Evolutionary conservation across 2,329 filamentous ascomycete genomes (phyloP).

Genomic region (Ophiostoma triangulosporum): DNA sequence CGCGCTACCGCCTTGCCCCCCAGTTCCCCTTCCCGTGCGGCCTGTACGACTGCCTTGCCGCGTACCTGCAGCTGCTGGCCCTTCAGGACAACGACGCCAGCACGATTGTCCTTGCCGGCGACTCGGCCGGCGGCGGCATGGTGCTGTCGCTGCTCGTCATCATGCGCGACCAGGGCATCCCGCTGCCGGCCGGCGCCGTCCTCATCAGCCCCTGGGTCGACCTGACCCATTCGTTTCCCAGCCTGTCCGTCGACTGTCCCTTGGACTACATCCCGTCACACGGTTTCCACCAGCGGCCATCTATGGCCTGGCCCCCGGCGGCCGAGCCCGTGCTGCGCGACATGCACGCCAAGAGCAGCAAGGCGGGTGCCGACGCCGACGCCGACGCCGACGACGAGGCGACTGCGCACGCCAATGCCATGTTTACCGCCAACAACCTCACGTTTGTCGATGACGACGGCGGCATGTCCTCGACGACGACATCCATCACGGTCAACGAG

Average conservation of each 20-base stretch:
- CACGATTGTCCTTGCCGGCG: constrained; percentile 77
- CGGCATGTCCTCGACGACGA: constrained; percentile 17
- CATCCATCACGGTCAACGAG: constrained; percentile 57
- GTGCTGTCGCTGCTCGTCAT: constrained; percentile 65
- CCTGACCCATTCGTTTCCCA: constrained; percentile 88
- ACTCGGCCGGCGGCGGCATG: constrained; percentile 91
- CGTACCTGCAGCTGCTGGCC: constrained; percentile 71
- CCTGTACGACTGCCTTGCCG: constrained; percentile 75
- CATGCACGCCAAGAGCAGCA: constrained; percentile 32
- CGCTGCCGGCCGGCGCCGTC: constrained; percentile 78
- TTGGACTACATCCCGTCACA: constrained; percentile 79
- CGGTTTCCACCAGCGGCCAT: constrained; percentile 86
- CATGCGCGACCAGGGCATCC: constrained; percentile 68
- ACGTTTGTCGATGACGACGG: constrained; percentile 40
- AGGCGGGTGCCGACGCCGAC: constrained; percentile 12
- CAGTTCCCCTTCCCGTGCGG: constrained; percentile 95
- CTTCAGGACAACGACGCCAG: constrained; percentile 51
- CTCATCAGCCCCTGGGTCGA: constrained; percentile 95
- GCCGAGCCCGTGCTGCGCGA: constrained; percentile 55
- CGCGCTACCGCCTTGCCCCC: constrained; percentile 74
- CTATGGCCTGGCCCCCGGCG: constrained; percentile 81
- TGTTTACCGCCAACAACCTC: constrained; percentile 22
- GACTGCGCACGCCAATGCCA: constrained; percentile 10
- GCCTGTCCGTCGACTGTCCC: constrained; percentile 56
- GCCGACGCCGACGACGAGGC: constrained; percentile 16